A percentile compares a stretch with the other conserved stretches of the same genome.
Conservation (phyloP, 2,329 filamentous ascomycete genomes). For the Leptographium radiaticola region DNA sequence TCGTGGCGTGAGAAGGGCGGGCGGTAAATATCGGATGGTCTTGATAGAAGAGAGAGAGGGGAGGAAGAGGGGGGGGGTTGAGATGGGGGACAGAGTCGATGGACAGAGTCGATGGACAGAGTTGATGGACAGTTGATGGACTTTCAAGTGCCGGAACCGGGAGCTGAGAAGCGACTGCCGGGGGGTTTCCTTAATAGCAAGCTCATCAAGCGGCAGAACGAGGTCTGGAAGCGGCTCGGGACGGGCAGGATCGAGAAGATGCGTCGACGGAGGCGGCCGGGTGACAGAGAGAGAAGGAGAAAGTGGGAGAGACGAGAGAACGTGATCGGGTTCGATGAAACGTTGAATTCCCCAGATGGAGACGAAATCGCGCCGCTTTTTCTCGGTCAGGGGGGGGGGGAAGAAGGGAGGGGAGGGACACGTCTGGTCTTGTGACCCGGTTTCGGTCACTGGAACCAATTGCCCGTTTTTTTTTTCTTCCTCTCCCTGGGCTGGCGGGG, state of each 20-base stretch:
- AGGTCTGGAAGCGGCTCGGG: not conserved
- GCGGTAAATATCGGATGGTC: not conserved
- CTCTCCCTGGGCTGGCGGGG: no score
- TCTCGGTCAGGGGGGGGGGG: not conserved
- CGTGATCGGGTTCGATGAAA: no score
- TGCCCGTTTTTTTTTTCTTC: no score
- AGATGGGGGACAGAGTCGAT: no score
- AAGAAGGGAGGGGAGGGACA: no score
- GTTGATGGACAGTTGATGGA: not conserved
- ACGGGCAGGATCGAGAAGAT: not conserved
- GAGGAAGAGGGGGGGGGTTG: not conserved
- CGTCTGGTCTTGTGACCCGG: no score
- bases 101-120: not conserved
- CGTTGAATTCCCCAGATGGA: no score
- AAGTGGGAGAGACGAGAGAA: no score
- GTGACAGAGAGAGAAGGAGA: no score
- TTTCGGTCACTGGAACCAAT: no score
- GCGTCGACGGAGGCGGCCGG: not conserved
- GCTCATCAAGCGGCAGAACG: conserved; percentile 17
- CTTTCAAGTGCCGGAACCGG: not conserved
- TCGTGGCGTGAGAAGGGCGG: not conserved
- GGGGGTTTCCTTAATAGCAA: conserved; percentile 26
- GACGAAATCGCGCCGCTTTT: not conserved
- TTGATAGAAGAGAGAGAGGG: not conserved
- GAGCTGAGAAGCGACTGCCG: conserved; percentile 3